A percentile compares a stretch with the other conserved stretches of the same genome.
Evolutionary conservation across 2,329 filamentous ascomycete species (phyloP).

Genomic region (Penicillium sp.): DNA sequence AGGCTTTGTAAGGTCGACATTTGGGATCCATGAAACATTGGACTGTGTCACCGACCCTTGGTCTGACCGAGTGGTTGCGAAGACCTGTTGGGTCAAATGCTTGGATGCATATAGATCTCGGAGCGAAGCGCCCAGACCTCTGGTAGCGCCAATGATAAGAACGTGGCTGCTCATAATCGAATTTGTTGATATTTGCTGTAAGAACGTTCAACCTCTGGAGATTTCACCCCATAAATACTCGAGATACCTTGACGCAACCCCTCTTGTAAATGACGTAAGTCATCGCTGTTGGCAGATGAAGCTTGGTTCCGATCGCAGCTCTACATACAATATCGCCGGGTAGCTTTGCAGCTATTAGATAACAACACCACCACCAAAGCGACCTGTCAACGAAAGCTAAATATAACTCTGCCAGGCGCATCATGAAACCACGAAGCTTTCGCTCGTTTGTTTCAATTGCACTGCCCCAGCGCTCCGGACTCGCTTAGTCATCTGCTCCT

Average conservation of each 20-base stretch:
- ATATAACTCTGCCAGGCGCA: neutral
- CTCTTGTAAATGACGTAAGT: slow-evolving; percentile 27
- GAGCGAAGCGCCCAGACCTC: slow-evolving; percentile 69
- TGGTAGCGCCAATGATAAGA: slow-evolving; percentile 70
- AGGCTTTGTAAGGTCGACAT: slow-evolving; percentile 60
- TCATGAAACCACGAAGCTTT: neutral
- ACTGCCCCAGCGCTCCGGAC: slow-evolving; percentile 3
- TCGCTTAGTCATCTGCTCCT: slow-evolving; percentile 13
- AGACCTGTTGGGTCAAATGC: slow-evolving; percentile 54
- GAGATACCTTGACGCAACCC: slow-evolving; percentile 23
- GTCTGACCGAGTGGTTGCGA: slow-evolving; percentile 62
- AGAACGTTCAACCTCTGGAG: neutral
- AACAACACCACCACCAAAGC: neutral
- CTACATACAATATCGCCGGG: neutral
- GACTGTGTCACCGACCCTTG: slow-evolving; percentile 42
- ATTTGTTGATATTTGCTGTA: neutral
- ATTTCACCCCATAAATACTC: neutral
- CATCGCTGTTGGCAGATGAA: neutral
- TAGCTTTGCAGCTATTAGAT: neutral
- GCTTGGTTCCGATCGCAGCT: neutral
- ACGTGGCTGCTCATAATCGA: slow-evolving; percentile 45
- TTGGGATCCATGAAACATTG: slow-evolving; percentile 60
- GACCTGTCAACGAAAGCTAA: neutral
- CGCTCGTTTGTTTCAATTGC: neutral
- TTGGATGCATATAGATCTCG: slow-evolving; percentile 61